Conservation (phyloP, 140 eudicot genomes). For the Anethum foeniculum region DNA sequence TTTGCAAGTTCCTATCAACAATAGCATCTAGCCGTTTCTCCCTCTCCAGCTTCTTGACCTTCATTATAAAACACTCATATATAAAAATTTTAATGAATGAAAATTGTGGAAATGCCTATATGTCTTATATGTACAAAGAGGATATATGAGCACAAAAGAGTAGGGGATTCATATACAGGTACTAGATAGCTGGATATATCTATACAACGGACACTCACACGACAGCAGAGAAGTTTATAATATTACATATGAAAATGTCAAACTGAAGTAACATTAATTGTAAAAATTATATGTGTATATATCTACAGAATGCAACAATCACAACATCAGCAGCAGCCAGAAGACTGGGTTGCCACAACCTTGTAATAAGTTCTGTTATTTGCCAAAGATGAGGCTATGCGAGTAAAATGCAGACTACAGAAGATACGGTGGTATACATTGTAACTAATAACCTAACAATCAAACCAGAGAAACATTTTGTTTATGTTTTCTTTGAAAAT, state of each 20-base stretch:
- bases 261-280: not conserved
- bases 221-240: not conserved
- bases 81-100: not conserved
- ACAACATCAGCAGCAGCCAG: not conserved
- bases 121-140: not conserved
- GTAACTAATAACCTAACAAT: not conserved
- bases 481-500: not conserved
- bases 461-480: not conserved
- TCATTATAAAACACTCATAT: not conserved
- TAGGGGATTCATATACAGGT: not conserved
- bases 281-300: not conserved
- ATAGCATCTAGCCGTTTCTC: slow-evolving; percentile 71
- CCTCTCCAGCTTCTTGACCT: slow-evolving; percentile 88
- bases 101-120: not conserved
- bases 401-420: not conserved
- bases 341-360: not conserved
- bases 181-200: not conserved
- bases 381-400: not conserved
- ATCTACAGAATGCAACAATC: not conserved
- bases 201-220: not conserved
- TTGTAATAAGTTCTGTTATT: not conserved
- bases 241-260: not conserved
- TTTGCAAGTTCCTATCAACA: slow-evolving; percentile 56
- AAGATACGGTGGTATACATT: not conserved
- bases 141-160: not conserved